These are phyloP conservation scores for Trichophyton verrucosum DNA, from an alignment of 2,329 filamentous ascomycete genomes.

Conservation along the genomic window DNA sequence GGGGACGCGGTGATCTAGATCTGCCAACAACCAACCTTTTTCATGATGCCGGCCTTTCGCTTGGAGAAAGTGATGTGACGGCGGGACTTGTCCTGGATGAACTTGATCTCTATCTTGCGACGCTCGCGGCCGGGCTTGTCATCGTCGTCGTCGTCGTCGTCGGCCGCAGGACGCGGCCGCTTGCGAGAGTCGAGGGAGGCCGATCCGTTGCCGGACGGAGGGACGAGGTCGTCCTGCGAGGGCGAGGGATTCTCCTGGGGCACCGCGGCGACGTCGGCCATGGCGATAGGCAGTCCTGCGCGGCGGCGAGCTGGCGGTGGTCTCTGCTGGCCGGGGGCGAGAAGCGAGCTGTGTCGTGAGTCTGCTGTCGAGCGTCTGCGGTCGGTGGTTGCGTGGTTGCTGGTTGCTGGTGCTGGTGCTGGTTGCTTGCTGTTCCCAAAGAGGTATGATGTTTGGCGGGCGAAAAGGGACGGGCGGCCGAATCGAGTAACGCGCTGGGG, in stretches of 20 bases:
- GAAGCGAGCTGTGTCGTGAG: no score
- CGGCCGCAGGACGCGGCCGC: slow-evolving; percentile 65
- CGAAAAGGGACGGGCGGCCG: slow-evolving; percentile 22
- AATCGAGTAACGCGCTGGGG: slow-evolving; percentile 38
- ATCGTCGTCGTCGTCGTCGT: slow-evolving; percentile 92
- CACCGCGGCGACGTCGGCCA: slow-evolving; percentile 72
- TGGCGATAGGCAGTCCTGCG: slow-evolving; percentile 24
- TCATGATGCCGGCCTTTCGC: slow-evolving; percentile 99
- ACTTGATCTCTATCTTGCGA: slow-evolving; percentile 99
- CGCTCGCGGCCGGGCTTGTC: slow-evolving; percentile 96
- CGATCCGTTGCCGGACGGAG: slow-evolving; percentile 56
- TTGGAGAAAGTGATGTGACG: slow-evolving; percentile 99
- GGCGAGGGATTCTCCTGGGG: slow-evolving; percentile 63
- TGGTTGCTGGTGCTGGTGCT: no score
- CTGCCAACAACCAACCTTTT: slow-evolving; percentile 57
- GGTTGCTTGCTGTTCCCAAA: slow-evolving; percentile 23
- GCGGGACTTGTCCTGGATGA: slow-evolving; percentile 99
- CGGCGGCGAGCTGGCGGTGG: background rate
- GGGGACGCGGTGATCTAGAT: background rate
- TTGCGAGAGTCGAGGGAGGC: slow-evolving; percentile 62
- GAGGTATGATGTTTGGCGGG: slow-evolving; percentile 34
- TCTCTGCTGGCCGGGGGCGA: no score
- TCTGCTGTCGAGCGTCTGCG: no score
- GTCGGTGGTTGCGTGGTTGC: no score
- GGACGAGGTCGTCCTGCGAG: slow-evolving; percentile 57